Base-by-base conservation (phyloP, 768 basidiomycete species). In the Mycena latifolia region DNA sequence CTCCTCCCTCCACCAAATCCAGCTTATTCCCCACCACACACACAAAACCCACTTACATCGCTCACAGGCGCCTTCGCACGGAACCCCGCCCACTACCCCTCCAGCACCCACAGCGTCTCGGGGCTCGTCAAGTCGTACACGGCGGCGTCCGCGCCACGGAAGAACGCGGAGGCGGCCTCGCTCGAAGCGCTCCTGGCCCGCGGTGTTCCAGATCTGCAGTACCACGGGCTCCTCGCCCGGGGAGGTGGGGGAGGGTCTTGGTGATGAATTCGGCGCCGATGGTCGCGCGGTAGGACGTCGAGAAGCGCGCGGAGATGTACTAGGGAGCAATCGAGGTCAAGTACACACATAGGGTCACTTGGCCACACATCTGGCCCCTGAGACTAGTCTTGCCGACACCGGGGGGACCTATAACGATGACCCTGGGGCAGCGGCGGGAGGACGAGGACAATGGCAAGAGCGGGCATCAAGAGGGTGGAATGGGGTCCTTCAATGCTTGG, bases 181-280 rank as follows among this genome's bases (percentile, higher is more conserved):
- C n/a, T n/a, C 93, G 79, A 96, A 95, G 6, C 94, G 87, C 72
- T 96, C 94, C 75, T 96, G 94, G 2, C 94, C 94, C 1, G 93
- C 92, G 0, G 92, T 94, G 73, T 95, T 93, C 65, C 69, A 69
- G 15, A 69, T 63, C 90, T 93, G 69, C 24, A 63, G 61, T 29
- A 33, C 24, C 2, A 95, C 84, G 2, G 80, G 76, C 69, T 92
- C 85, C 3, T 25, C 51, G 7, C 81, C 85, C 45, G 84, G 80
- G 53, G 5, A 8, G 27, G 20, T 72, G 92, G 87, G 88, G 86
- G 14, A 95, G 72, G 0, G 86, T 87, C 75, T 94, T 94, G 0
- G 89, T 85, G 54, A 94, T 92, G 63, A 95, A 96, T 77, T 96
- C 94, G n/a, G 91, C 89, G n/a, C n/a, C n/a, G 45, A 96, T 95